phyloP scores from a whole-genome alignment of 2,329 filamentous ascomycete genomes.

The Venturia effusa region DNA sequence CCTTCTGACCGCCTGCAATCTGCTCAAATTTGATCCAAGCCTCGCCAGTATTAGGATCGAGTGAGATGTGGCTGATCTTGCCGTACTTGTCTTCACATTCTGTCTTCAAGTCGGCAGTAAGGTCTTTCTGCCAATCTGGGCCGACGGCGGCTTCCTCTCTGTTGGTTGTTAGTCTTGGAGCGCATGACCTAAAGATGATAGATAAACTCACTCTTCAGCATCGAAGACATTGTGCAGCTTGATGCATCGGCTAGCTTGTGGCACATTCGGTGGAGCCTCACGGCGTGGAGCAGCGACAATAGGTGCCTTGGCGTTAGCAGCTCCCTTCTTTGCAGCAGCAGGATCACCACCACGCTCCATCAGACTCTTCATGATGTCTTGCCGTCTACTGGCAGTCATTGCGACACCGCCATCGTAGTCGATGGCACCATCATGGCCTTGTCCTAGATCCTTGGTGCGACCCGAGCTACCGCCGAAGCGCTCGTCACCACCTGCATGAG shows the following conservation, averaged over 20 bases:
- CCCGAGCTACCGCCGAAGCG: conserved; percentile 84
- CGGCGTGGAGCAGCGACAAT: conserved; percentile 44
- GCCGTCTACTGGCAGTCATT: conserved; percentile 98
- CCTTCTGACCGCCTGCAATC: conserved; percentile 89
- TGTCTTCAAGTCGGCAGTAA: conserved; percentile 84
- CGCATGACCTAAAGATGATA: background rate
- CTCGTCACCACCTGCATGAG: conserved; percentile 60
- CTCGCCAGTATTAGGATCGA: conserved; percentile 91
- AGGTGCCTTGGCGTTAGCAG: conserved; percentile 54
- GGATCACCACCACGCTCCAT: conserved; percentile 78
- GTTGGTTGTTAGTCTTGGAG: conserved; percentile 9
- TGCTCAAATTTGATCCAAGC: conserved; percentile 98
- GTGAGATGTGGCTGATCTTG: conserved; percentile 90
- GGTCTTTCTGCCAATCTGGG: conserved; percentile 80
- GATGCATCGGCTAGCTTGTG: conserved; percentile 87
- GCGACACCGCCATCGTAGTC: conserved; percentile 97
- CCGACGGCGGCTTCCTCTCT: conserved; percentile 83
- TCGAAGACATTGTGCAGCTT: conserved; percentile 95
- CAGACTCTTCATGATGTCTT: conserved; percentile 97
- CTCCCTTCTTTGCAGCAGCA: conserved; percentile 40
- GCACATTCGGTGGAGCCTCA: conserved; percentile 61
- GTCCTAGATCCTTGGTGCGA: conserved; percentile 77
- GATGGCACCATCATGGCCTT: conserved; percentile 81
- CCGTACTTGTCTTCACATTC: conserved; percentile 96
- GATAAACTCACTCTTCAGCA: conserved; percentile 64